A percentile compares a stretch with the other conserved stretches of the same genome.
These are phyloP conservation scores for Punica granatum DNA, from an alignment of 345 rosid genomes.

Conservation along the genomic window DNA sequence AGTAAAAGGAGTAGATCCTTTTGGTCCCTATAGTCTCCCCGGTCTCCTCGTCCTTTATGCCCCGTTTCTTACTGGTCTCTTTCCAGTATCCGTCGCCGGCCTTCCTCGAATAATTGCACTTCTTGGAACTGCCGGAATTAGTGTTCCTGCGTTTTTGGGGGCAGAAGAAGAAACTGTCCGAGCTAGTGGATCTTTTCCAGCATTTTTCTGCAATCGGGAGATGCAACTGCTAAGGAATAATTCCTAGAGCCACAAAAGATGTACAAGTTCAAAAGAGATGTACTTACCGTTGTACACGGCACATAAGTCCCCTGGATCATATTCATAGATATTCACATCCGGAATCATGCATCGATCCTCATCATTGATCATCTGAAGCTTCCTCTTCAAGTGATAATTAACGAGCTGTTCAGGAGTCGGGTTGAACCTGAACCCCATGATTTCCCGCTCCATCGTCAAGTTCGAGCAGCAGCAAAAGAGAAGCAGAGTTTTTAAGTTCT, in stretches of 20 bases:
- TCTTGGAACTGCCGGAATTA: background rate
- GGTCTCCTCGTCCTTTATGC: background rate
- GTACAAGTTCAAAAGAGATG: background rate
- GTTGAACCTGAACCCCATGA: constrained; percentile 6
- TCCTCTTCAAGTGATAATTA: background rate
- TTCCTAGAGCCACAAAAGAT: too few relatives aligned
- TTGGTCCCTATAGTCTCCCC: background rate
- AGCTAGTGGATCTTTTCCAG: background rate
- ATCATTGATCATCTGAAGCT: background rate
- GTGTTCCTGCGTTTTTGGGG: background rate
- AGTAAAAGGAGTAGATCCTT: background rate
- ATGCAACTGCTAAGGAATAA: background rate
- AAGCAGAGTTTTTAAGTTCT: too few relatives aligned
- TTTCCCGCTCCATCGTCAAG: background rate
- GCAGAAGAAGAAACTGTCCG: constrained; percentile 1
- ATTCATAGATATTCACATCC: constrained; percentile 1
- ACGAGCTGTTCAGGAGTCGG: background rate
- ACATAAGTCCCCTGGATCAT: constrained; percentile 1
- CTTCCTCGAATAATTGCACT: too few relatives aligned
- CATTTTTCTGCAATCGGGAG: background rate
- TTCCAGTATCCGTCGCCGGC: constrained; percentile 2
- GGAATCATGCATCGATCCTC: background rate
- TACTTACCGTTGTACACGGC: constrained; percentile 1
- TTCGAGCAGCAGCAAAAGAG: background rate
- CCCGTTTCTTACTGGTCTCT: background rate